Base-by-base conservation (phyloP, 805 yeast genomes). In the Kregervanrija fluxuum region DNA sequence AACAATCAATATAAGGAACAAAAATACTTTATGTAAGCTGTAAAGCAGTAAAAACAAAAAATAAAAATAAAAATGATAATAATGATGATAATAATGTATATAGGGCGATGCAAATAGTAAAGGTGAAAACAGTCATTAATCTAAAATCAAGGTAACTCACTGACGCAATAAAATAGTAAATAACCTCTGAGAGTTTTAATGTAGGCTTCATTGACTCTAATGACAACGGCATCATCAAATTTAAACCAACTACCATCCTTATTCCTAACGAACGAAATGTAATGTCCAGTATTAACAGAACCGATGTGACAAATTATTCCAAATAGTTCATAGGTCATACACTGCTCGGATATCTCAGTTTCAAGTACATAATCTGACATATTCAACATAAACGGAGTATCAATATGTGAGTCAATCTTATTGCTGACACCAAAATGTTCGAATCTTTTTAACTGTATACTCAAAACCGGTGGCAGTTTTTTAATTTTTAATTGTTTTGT, bases 251-350 rank as follows among this genome's bases (percentile, higher is more conserved):
- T 72, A 2, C 88, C 85, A 36, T 77, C 74, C n/a, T 76, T 68
- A 44, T 71, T 76, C 59, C 90, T 91, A 48, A 86, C 75, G 55
- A 82, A 73, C 13, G 93, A 82, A 11, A 90, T 75, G 61, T 93
- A 93, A 62, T 93, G 99, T 10, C 99, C 99, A 2, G 97, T 93
- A 60, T 88, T 88, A 6, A 91, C 93, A 14, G 91, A 81, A 1
- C 99, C 99, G 32, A 80, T 80, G 62, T 93, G 99, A 54, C 88
- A 80, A 9, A 93, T 83, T 31, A 90, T 77, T 2, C 91, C 96
- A 64, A 81, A 88, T 36, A 93, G 71, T 63, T 91, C 96, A 63
- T 85, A 91, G 2, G 79, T 64, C 9, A 38, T 33, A 11, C 14
- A 22, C n/a, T 35, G 42, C 3, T 16, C 9, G 11, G 14, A 13